phyloP scores from a whole-genome alignment of 345 rosid genomes.

The Pistacia integerrima region DNA sequence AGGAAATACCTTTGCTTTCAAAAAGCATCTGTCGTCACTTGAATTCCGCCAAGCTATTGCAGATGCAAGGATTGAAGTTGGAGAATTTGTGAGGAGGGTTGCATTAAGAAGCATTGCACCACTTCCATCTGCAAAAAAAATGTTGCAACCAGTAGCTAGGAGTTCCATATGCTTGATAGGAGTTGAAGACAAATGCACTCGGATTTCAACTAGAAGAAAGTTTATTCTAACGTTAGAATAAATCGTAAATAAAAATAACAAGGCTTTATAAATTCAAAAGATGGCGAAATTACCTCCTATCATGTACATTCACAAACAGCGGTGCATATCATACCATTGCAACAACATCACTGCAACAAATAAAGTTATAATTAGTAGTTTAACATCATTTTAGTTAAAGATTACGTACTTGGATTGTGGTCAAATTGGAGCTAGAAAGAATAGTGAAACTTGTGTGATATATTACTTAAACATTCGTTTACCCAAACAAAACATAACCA shows the following conservation, averaged over 20 bases:
- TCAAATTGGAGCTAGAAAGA: not conserved
- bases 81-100: constrained; percentile 48
- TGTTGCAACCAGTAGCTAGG: no score
- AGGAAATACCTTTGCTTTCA: constrained; percentile 66
- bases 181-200: constrained; percentile 86
- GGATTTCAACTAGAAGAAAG: constrained; percentile 75
- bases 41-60: constrained; percentile 59
- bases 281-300: constrained; percentile 58
- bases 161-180: constrained; percentile 54
- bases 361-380: constrained; percentile 24
- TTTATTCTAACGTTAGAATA: constrained; percentile 13
- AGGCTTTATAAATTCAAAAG: not conserved
- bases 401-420: no score
- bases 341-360: constrained; percentile 72
- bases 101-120: constrained; percentile 78
- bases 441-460: no score
- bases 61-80: constrained; percentile 61
- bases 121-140: constrained; percentile 32
- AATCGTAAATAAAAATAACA: not conserved
- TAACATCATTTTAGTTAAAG: not conserved
- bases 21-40: constrained; percentile 41
- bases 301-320: constrained; percentile 79
- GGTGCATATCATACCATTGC: constrained; percentile 98
- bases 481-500: not conserved
- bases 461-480: no score